Percentiles rank a stretch among this genome's conserved stretches.
phyloP scores from a whole-genome alignment of 2,329 filamentous ascomycete genomes.

The Calonectria fujianensis region DNA sequence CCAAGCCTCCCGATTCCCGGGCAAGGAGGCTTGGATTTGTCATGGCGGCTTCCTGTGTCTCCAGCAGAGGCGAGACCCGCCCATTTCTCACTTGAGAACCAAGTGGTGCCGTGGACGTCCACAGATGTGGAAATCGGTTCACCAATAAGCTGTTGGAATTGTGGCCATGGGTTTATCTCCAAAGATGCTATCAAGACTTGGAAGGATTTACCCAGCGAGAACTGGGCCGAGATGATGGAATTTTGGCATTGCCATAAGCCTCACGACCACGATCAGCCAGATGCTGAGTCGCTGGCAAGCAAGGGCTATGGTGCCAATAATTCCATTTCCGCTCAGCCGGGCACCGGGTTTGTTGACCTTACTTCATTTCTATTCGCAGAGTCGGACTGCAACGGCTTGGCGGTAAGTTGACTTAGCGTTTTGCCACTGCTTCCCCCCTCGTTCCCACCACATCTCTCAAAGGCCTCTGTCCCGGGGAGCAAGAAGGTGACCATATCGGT shows the following conservation, averaged over 20 bases:
- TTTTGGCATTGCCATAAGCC: slow-evolving; percentile 99
- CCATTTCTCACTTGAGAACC: slow-evolving; percentile 59
- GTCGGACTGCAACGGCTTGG: slow-evolving; percentile 74
- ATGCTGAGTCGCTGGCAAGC: slow-evolving; percentile 70
- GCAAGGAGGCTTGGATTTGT: slow-evolving; percentile 60
- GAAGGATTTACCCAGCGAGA: slow-evolving; percentile 96
- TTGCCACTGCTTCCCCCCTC: slow-evolving; percentile 42
- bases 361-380: slow-evolving; percentile 83
- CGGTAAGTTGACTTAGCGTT: slow-evolving; percentile 58
- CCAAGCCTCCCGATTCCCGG: slow-evolving; percentile 62
- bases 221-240: slow-evolving; percentile 99
- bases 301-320: slow-evolving; percentile 92
- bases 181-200: slow-evolving; percentile 72
- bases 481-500: slow-evolving; percentile 79
- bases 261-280: slow-evolving; percentile 70
- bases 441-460: slow-evolving; percentile 20
- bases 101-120: slow-evolving; percentile 74
- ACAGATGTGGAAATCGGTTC: slow-evolving; percentile 65
- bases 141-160: slow-evolving; percentile 66
- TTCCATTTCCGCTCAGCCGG: slow-evolving; percentile 78
- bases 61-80: slow-evolving; percentile 48
- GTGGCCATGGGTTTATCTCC: slow-evolving; percentile 62
- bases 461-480: slow-evolving; percentile 57
- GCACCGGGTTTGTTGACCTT: slow-evolving; percentile 87
- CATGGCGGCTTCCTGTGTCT: slow-evolving; percentile 73